Percentiles rank a stretch among this genome's conserved stretches.
Evolutionary conservation across 2,329 filamentous ascomycete genomes (phyloP).

Genomic region (Elsinoe fawcettii): DNA sequence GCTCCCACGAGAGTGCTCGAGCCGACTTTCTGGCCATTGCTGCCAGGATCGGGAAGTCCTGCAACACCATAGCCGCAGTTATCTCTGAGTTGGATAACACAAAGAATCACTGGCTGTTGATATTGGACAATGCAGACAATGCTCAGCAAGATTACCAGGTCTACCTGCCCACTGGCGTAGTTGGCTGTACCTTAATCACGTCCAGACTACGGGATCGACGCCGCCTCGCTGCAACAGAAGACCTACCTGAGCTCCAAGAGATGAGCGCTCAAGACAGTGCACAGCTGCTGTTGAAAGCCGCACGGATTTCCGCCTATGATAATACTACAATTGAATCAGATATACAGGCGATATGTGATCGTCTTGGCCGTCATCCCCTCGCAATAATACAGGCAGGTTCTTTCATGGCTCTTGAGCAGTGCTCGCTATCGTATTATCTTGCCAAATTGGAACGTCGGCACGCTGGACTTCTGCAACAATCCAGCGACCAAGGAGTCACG

Average conservation of each 20-base stretch:
- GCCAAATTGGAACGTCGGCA: background rate
- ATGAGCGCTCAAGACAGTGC: background rate
- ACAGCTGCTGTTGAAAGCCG: background rate
- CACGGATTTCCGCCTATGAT: background rate
- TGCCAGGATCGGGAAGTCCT: background rate
- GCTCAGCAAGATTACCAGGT: background rate
- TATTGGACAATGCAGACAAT: background rate
- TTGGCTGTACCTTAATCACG: background rate
- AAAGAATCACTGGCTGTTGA: background rate
- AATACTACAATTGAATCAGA: background rate
- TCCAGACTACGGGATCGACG: background rate
- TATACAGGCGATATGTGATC: background rate
- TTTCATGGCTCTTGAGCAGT: background rate
- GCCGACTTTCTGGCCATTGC: background rate
- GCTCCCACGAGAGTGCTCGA: background rate
- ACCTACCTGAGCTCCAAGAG: background rate
- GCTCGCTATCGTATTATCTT: background rate
- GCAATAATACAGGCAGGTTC: background rate
- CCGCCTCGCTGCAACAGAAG: background rate
- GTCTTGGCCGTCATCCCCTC: background rate
- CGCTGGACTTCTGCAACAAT: background rate
- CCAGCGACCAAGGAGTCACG: background rate
- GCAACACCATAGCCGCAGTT: background rate
- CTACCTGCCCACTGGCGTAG: background rate
- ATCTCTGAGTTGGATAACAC: background rate